Evolutionary conservation across 495 filamentous ascomycete genomes (phyloP).

Genomic region (Talaromyces trachyspermus): DNA sequence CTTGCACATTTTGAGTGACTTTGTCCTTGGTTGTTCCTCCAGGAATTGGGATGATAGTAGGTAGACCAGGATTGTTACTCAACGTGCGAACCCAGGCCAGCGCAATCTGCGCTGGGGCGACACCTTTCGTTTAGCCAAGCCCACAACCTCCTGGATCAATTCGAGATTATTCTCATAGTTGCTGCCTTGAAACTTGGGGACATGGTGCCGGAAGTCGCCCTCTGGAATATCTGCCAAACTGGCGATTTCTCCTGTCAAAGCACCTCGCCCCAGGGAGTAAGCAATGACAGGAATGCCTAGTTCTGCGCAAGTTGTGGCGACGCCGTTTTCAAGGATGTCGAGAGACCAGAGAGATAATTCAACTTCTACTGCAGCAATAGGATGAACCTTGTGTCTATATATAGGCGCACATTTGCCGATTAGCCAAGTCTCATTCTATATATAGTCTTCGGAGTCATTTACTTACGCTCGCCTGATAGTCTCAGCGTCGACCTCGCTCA

Average conservation of each 20-base stretch:
- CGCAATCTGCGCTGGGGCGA: slow-evolving; percentile 69
- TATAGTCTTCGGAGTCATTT: too few relatives aligned
- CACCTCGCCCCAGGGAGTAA: slow-evolving; percentile 47
- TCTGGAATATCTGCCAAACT: slow-evolving; percentile 53
- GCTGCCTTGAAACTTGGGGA: slow-evolving; percentile 62
- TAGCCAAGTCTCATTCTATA: slow-evolving; percentile 7
- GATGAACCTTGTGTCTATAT: slow-evolving; percentile 49
- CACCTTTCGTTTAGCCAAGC: slow-evolving; percentile 61
- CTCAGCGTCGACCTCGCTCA: slow-evolving; percentile 65
- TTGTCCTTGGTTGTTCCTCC: slow-evolving; percentile 49
- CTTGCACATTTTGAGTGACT: slow-evolving; percentile 38
- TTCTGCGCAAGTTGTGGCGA: slow-evolving; percentile 64
- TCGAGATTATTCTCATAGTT: slow-evolving; percentile 67
- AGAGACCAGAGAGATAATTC: slow-evolving; percentile 67
- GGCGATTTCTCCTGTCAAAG: slow-evolving; percentile 56
- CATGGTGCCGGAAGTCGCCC: slow-evolving; percentile 42
- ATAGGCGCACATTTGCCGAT: slow-evolving; percentile 5
- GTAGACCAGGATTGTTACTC: slow-evolving; percentile 51
- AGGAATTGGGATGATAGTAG: slow-evolving; percentile 76
- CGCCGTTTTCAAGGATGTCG: slow-evolving; percentile 65
- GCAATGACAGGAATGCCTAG: slow-evolving; percentile 66
- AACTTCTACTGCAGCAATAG: slow-evolving; percentile 69
- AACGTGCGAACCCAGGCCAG: slow-evolving; percentile 60
- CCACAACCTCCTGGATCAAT: slow-evolving; percentile 58
- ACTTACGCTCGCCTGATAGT: slow-evolving; percentile 64